Percentiles rank a stretch among this genome's conserved stretches.
phyloP scores from a whole-genome alignment of 164 flowering plant species.

The Aristolochia californica region DNA sequence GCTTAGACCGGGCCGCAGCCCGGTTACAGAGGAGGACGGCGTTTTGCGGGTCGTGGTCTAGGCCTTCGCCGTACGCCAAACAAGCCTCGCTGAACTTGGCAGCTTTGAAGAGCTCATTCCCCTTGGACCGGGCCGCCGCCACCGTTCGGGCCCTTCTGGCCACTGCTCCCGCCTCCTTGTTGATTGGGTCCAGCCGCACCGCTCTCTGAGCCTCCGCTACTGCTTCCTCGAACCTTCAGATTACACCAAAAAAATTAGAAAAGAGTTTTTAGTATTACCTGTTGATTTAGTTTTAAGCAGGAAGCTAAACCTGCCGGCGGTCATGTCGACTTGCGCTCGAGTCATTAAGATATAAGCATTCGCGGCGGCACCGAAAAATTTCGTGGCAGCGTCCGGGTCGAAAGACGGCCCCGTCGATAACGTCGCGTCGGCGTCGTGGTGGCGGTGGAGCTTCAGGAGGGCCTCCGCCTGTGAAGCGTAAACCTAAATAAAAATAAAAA shows the following conservation, averaged over 20 bases:
- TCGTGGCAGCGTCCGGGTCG: conserved; percentile 26
- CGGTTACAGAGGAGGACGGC: conserved; percentile 70
- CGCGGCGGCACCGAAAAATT: conserved; percentile 36
- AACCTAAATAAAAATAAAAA: conserved; percentile 19
- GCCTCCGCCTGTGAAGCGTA: conserved; percentile 71
- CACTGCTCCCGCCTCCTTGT: conserved; percentile 27
- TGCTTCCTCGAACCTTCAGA: conserved; percentile 68
- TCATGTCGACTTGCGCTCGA: conserved; percentile 54
- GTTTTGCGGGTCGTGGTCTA: conserved; percentile 63
- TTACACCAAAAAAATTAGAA: background rate
- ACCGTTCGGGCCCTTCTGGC: conserved; percentile 35
- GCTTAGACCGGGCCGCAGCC: conserved; percentile 66
- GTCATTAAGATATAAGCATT: conserved; percentile 23
- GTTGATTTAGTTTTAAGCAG: too few species aligned
- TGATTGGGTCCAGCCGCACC: conserved; percentile 39
- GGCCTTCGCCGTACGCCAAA: conserved; percentile 47
- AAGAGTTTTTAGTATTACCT: too few species aligned
- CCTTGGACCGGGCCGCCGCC: conserved; percentile 44
- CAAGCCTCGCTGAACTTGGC: conserved; percentile 55
- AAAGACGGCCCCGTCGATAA: conserved; percentile 28
- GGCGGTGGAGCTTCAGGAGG: conserved; percentile 47
- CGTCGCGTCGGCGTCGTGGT: conserved; percentile 51
- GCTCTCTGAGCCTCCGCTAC: conserved; percentile 43
- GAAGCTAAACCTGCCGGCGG: conserved; percentile 57
- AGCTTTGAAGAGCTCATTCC: conserved; percentile 61